phyloP scores from a whole-genome alignment of 2,329 filamentous ascomycete genomes.

The Cladosporium sp. region DNA sequence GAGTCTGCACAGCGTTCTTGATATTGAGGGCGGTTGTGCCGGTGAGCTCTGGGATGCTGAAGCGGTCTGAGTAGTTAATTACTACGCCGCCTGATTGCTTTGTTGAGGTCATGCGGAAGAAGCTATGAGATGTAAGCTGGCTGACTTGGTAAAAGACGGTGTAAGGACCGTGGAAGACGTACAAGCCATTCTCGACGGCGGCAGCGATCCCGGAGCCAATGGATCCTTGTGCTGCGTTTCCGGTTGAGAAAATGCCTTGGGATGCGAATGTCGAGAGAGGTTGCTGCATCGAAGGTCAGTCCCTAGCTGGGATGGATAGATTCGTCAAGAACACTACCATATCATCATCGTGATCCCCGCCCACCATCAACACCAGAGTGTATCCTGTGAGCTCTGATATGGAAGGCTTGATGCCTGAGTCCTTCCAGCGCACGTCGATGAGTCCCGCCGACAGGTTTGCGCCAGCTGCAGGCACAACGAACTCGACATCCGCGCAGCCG shows the following conservation, averaged over 20 bases:
- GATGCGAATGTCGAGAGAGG: slow-evolving; percentile 2
- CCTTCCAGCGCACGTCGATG: slow-evolving; percentile 49
- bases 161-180: slow-evolving; percentile 22
- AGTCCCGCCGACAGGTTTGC: slow-evolving; percentile 44
- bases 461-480: slow-evolving; percentile 49
- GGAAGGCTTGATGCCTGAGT: slow-evolving; percentile 46
- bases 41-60: slow-evolving; percentile 59
- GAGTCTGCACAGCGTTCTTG: slow-evolving; percentile 26
- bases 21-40: slow-evolving; percentile 48
- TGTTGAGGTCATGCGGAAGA: slow-evolving; percentile 53
- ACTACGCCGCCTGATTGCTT: slow-evolving; percentile 48
- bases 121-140: slow-evolving; percentile 36
- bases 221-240: slow-evolving; percentile 10
- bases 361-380: slow-evolving; percentile 54
- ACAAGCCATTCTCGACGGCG: slow-evolving; percentile 50
- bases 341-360: slow-evolving; percentile 41
- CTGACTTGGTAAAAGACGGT: neutral
- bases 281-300: neutral
- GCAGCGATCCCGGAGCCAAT: slow-evolving; percentile 19
- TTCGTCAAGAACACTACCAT: neutral
- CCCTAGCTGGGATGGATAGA: neutral
- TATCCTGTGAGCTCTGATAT: slow-evolving; percentile 49
- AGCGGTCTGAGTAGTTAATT: slow-evolving; percentile 57
- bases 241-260: neutral
- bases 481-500: slow-evolving; percentile 48